Conservation (phyloP, 2,329 filamentous ascomycete species). For the Penicillium psychrosexuale region DNA sequence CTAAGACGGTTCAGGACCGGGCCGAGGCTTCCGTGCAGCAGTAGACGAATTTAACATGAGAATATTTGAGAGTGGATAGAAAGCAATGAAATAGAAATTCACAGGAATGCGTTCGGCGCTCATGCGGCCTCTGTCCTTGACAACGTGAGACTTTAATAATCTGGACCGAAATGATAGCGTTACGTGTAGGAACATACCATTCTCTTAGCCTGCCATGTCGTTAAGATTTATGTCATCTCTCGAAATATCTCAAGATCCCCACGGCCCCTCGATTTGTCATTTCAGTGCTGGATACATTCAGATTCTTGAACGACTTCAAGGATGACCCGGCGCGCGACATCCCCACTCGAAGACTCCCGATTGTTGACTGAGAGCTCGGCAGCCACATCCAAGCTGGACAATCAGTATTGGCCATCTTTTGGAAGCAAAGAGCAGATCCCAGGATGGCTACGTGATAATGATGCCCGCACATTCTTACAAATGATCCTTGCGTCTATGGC, state of each 20-base stretch:
- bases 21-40: slow-evolving; percentile 8
- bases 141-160: too few species aligned
- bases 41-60: not conserved
- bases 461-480: slow-evolving; percentile 28
- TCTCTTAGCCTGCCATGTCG: too few species aligned
- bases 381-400: not conserved
- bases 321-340: too few species aligned
- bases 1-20: slow-evolving; percentile 20
- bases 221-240: too few species aligned
- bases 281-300: too few species aligned
- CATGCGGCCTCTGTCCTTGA: too few species aligned
- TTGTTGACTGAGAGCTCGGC: not conserved
- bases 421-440: slow-evolving; percentile 25
- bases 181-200: too few species aligned
- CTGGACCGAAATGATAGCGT: too few species aligned
- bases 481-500: slow-evolving; percentile 20
- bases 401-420: slow-evolving; percentile 19
- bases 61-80: not conserved
- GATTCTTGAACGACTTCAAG: too few species aligned
- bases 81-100: not conserved
- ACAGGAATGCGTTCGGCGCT: too few species aligned
- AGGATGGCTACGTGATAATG: slow-evolving; percentile 27
- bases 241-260: too few species aligned
- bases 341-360: not conserved
- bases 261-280: too few species aligned